A percentile compares a stretch with the other conserved stretches of the same genome.
Conservation (phyloP, 179 eudicot species). For the Corrigiola litoralis region DNA sequence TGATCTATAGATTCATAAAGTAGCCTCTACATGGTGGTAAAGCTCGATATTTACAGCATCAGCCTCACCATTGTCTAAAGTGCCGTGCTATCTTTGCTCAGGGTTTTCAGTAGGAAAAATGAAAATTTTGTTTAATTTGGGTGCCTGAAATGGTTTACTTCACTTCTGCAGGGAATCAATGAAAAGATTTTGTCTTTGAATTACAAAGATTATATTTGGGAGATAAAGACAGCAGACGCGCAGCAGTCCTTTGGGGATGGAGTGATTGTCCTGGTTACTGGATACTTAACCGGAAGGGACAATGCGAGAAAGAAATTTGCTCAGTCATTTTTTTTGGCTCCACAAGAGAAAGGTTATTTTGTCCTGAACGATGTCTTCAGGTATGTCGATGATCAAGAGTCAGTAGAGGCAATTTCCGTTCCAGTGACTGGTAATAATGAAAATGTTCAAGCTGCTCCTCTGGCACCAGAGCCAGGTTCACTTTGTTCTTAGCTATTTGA, state of each 20-base stretch:
- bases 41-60: background rate
- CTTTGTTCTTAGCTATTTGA: background rate
- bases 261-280: conserved; percentile 73
- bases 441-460: conserved; percentile 23
- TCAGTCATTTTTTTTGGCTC: conserved; percentile 78
- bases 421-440: conserved; percentile 24
- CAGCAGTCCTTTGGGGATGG: conserved; percentile 63
- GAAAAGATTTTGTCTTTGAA: conserved; percentile 60
- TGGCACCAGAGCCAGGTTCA: conserved; percentile 28
- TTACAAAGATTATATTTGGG: conserved; percentile 51
- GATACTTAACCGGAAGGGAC: conserved; percentile 64
- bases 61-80: background rate
- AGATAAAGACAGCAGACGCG: conserved; percentile 83
- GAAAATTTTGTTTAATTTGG: background rate
- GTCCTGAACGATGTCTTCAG: conserved; percentile 78
- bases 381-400: conserved; percentile 42
- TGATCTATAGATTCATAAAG: background rate
- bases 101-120: too few relatives aligned
- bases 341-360: conserved; percentile 79
- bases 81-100: too few relatives aligned
- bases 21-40: background rate
- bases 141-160: conserved; percentile 6
- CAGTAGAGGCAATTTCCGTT: conserved; percentile 15
- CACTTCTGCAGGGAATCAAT: conserved; percentile 60
- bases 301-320: conserved; percentile 48